Percentiles rank a stretch among this genome's conserved stretches.
phyloP scores from a whole-genome alignment of 2,329 filamentous ascomycete genomes.

The Triangularia setosa region DNA sequence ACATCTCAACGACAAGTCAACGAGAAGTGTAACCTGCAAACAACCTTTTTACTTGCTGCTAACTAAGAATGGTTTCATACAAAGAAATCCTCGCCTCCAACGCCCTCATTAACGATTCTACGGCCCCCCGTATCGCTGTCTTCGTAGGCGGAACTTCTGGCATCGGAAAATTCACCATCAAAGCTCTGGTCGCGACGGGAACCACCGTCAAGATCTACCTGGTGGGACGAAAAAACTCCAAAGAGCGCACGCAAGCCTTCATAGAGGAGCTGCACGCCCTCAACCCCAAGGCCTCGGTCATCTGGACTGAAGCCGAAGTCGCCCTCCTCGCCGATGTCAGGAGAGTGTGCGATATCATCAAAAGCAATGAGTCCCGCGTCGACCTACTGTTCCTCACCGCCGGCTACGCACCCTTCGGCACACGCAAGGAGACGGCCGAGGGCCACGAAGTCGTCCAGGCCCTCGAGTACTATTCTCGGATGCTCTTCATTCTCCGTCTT shows the following conservation, averaged over 20 bases:
- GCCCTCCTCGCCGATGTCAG: slow-evolving; percentile 42
- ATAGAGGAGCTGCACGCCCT: slow-evolving; percentile 34
- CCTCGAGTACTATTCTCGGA: slow-evolving; percentile 41
- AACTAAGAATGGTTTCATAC: slow-evolving; percentile 35
- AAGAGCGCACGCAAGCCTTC: slow-evolving; percentile 30
- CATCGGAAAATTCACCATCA: slow-evolving; percentile 40
- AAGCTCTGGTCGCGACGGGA: slow-evolving; percentile 35
- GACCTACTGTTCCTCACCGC: slow-evolving; percentile 43
- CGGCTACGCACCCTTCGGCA: slow-evolving; percentile 41
- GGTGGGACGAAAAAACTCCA: slow-evolving; percentile 38
- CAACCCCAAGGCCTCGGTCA: slow-evolving; percentile 39
- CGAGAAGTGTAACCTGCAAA: background rate
- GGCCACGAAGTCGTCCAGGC: slow-evolving; percentile 40
- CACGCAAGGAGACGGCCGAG: slow-evolving; percentile 37
- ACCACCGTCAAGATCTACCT: slow-evolving; percentile 38
- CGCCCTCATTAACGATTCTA: slow-evolving; percentile 36
- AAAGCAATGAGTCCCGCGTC: slow-evolving; percentile 34
- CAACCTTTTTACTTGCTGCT: background rate
- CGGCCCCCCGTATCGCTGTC: slow-evolving; percentile 36
- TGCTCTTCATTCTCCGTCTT: slow-evolving; percentile 39
- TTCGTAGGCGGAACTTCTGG: slow-evolving; percentile 46
- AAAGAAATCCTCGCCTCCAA: slow-evolving; percentile 33
- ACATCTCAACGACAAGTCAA: background rate
- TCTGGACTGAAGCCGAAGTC: slow-evolving; percentile 42
- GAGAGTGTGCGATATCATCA: slow-evolving; percentile 37